Conservation (phyloP, 768 basidiomycete species). For the Leucocoprinus leucothites region DNA sequence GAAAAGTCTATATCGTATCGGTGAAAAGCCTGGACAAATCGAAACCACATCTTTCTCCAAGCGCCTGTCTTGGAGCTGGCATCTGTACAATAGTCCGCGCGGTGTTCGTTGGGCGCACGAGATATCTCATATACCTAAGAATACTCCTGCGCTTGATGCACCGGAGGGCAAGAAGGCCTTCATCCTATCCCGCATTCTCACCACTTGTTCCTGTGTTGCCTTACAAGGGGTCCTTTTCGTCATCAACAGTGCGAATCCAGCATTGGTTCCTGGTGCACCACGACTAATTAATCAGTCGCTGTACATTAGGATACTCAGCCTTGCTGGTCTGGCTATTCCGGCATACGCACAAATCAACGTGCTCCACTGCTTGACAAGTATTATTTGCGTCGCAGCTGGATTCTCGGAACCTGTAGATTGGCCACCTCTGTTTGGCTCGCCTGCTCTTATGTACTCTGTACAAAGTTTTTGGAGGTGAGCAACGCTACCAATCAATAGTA, state of each 20-base stretch:
- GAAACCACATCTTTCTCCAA: conserved; percentile 14
- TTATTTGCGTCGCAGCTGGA: conserved; percentile 21
- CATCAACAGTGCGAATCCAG: conserved; percentile 6
- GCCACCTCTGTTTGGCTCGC: conserved; percentile 33
- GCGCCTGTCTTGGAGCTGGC: conserved; percentile 27
- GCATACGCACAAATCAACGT: neutral
- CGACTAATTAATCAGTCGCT: conserved; percentile 2
- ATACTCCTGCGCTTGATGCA: conserved; percentile 18
- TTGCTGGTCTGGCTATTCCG: neutral
- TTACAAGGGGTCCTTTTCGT: neutral
- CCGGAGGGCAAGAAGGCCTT: conserved; percentile 10
- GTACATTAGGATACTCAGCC: conserved; percentile 5
- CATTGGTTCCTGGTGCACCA: conserved; percentile 1
- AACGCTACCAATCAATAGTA: neutral
- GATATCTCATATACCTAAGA: conserved; percentile 17
- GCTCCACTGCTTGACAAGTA: conserved; percentile 16
- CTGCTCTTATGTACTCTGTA: conserved; percentile 32
- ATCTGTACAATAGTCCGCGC: conserved; percentile 27
- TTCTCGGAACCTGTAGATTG: conserved; percentile 33
- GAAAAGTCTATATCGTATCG: neutral
- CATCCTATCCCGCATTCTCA: neutral
- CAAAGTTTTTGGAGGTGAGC: conserved; percentile 39
- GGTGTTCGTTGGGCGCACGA: conserved; percentile 34
- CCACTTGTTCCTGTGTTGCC: neutral
- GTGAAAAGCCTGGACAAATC: conserved; percentile 19